Evolutionary conservation across 768 basidiomycete species (phyloP).

Genomic region (Collybia sp.): DNA sequence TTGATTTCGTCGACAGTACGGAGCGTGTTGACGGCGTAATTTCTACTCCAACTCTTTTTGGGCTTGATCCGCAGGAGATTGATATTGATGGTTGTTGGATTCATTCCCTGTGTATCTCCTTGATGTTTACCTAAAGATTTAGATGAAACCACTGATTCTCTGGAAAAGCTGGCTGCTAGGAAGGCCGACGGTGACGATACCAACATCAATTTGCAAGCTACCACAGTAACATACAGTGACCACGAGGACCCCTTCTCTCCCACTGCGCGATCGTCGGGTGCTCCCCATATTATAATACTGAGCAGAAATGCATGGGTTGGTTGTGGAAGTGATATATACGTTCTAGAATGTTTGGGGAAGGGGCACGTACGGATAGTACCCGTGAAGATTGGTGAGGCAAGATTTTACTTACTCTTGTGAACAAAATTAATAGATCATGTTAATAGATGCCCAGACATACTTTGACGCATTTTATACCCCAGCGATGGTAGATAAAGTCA

Average conservation of each 20-base stretch:
- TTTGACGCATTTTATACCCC: constrained; percentile 51
- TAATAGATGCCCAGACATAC: constrained; percentile 13
- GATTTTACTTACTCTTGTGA: constrained; percentile 1
- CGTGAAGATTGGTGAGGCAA: constrained; percentile 28
- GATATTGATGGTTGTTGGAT: constrained; percentile 49
- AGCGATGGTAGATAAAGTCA: constrained; percentile 37
- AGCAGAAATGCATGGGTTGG: constrained; percentile 76
- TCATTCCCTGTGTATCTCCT: background rate
- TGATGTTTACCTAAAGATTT: constrained; percentile 2
- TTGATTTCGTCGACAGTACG: constrained; percentile 86
- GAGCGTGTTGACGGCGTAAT: constrained; percentile 66
- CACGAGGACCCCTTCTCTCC: constrained; percentile 71
- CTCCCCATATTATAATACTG: constrained; percentile 47
- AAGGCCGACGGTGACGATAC: constrained; percentile 15
- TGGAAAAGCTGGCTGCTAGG: constrained; percentile 37
- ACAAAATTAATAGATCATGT: constrained; percentile 13
- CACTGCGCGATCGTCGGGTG: constrained; percentile 42
- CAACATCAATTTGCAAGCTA: constrained; percentile 46
- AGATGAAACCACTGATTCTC: constrained; percentile 50
- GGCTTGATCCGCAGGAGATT: constrained; percentile 69
- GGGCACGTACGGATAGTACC: constrained; percentile 66
- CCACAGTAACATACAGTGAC: constrained; percentile 68
- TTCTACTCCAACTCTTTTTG: constrained; percentile 80
- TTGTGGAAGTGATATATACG: constrained; percentile 65
- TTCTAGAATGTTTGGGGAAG: constrained; percentile 70